Base-by-base conservation (phyloP, 345 rosid genomes). In the Citrus maxima region DNA sequence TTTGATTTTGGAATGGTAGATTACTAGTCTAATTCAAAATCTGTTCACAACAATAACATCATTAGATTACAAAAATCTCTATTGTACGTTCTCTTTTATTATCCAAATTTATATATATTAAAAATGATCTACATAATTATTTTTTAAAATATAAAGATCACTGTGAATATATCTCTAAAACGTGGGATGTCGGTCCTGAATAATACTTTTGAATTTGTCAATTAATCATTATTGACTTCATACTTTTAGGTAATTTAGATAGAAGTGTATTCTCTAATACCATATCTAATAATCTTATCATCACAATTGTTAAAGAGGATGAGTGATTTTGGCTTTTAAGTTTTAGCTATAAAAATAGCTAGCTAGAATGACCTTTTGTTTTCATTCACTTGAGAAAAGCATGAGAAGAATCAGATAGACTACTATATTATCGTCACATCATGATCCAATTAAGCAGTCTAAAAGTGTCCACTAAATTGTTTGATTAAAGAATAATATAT, bases 21-120 rank as follows among this genome's bases (percentile, higher is more conserved):
- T 84, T 73, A 71, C 79, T 75, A 22, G 85, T 83, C 86, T 42
- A 81, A 81, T 35, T 83, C 79, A 73, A 27, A 46, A 22, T 24
- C 60, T 10, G 37, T 63, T 63, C 56, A 55, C 22, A 13, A 76
- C 65, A 76, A 21, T 65, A 51, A 35, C 65, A 24, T 67, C 65
- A 66, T 18, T 16, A 76, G 49, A 67, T 76, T 24, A 66, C 25
- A 30, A 18, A 49, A 49, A 75, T 32, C 9, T 54, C 7, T 32
- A 34, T 9, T 21, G 9, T 16, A 54, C 34, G 0, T 6, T 46
- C 40, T 28, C 0, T 35, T 65, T 10, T 35, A 63, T 22, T 49
- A 64, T 38, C 40, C 4, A 37, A 60, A 38, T 69, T 14, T 16
- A 3, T 28, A 2, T 14, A 12, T 10, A 3, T 0, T 42, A 42